Base-by-base conservation (phyloP, 148 eudicot genomes). In the Rhododendron henanense region DNA sequence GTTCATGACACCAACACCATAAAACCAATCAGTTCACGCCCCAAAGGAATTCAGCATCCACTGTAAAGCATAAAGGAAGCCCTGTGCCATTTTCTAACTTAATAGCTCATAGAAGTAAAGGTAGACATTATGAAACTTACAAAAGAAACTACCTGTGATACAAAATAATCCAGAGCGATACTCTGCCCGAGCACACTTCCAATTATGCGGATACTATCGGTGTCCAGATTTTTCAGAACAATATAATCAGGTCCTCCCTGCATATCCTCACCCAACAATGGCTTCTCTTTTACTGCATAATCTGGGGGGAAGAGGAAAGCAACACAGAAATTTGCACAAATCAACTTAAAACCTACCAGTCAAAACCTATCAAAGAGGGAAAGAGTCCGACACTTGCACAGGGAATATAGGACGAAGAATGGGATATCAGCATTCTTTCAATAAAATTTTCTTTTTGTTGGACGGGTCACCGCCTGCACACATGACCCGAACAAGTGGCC, bases 101-200 rank as follows among this genome's bases (percentile, higher is more conserved):
- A 25, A 61, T 23, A 73, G 45, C 78, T 83, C 61, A 33, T 2
- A 69, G 13, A 78, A 78, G 23, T 78, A 57, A 81, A 81, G 31
- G 16, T 25, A 25, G 3, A 25, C 19, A 28, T 51, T 31, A 71
- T 10, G 31, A 10, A 50, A 31, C 11, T 13, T 69, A 37, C 10
- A 55, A 47, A 14, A 50, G 50, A 79, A 50, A 83, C 85, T 81
- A 96, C 99, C 99, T 95, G 99, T 16, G 96, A 93, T 33, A 95
- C 98, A 87, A 92, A 96, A 89, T 96, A 91, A 85, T 96, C 99
- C 57, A 96, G 87, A 81, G 99, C 99, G 80, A 96, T 93, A 89
- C 99, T 96, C 90, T 96, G 97, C 84, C 98, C 97, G 84, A 96
- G 99, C 78, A 96, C 98, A 76, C 97, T 95, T 83, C 97, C 94